phyloP scores from a whole-genome alignment of 2,329 filamentous ascomycete genomes.

The Phaeophleospora eucalypticola region DNA sequence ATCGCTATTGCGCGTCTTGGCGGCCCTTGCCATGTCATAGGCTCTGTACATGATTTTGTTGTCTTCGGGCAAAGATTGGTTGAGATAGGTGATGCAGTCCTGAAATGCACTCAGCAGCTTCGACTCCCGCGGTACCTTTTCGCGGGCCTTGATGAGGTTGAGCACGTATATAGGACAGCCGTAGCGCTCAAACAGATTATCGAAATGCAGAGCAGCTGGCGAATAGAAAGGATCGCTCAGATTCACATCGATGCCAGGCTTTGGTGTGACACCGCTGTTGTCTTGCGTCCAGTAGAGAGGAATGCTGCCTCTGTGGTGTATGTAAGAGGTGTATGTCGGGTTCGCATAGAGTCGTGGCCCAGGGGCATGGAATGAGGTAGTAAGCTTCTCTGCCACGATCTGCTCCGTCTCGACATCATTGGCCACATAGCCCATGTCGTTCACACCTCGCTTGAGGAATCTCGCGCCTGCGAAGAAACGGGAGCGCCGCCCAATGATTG shows the following conservation, averaged over 20 bases:
- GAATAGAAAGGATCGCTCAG: conserved; percentile 95
- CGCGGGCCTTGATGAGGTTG: conserved; percentile 81
- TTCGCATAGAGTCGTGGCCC: conserved; percentile 81
- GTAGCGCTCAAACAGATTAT: conserved; percentile 89
- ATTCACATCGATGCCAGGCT: conserved; percentile 92
- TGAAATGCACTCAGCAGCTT: conserved; percentile 87
- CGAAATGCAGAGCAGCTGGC: conserved; percentile 88
- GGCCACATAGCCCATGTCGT: conserved; percentile 91
- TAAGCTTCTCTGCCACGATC: conserved; percentile 90
- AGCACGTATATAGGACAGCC: conserved; percentile 87
- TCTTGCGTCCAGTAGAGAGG: conserved; percentile 97
- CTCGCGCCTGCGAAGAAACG: conserved; percentile 90
- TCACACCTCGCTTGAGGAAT: conserved; percentile 90
- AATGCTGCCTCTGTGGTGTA: conserved; percentile 95
- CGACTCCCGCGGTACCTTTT: conserved; percentile 84
- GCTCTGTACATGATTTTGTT: conserved; percentile 91
- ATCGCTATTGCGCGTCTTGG: conserved; percentile 85
- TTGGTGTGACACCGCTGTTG: conserved; percentile 88
- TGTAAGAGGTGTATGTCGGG: conserved; percentile 89
- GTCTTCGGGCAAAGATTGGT: conserved; percentile 79
- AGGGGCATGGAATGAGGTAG: conserved; percentile 91
- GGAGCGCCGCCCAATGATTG: conserved; percentile 86
- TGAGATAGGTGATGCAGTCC: conserved; percentile 82
- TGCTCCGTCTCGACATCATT: conserved; percentile 99
- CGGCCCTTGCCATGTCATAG: conserved; percentile 96